A percentile compares a stretch with the other conserved stretches of the same genome.
Conservation (phyloP, 306 rosid species). For the Cucurbita ficifolia region DNA sequence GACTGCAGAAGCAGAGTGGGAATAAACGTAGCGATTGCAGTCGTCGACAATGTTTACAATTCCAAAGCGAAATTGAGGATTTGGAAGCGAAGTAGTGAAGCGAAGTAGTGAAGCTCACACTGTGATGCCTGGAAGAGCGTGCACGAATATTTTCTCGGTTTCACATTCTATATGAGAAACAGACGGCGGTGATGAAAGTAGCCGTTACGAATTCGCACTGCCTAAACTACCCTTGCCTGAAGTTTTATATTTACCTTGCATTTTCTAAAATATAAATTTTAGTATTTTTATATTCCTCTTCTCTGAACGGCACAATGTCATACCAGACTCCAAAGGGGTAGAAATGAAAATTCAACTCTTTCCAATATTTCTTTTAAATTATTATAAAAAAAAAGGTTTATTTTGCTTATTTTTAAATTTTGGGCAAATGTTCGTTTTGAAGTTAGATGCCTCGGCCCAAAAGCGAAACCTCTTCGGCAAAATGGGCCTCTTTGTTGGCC, state of each 20-base stretch:
- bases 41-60: neutral
- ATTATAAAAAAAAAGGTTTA: no score
- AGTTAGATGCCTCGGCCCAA: no score
- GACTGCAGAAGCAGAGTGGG: neutral
- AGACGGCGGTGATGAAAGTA: slow-evolving; percentile 1
- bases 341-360: neutral
- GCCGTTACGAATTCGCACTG: neutral
- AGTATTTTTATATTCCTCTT: neutral
- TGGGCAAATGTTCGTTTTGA: no score
- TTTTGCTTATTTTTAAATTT: no score
- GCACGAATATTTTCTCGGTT: neutral
- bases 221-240: neutral
- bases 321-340: neutral
- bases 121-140: neutral
- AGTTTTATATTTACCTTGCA: neutral
- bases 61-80: neutral
- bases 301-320: neutral
- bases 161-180: neutral
- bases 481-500: neutral
- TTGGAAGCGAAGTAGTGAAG: neutral
- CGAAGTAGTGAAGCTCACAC: neutral
- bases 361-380: no score
- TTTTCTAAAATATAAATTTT: neutral
- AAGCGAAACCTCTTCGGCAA: no score
- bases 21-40: neutral